These are phyloP conservation scores for Cadophora malorum DNA, from an alignment of 2,329 filamentous ascomycete species.

Conservation along the genomic window DNA sequence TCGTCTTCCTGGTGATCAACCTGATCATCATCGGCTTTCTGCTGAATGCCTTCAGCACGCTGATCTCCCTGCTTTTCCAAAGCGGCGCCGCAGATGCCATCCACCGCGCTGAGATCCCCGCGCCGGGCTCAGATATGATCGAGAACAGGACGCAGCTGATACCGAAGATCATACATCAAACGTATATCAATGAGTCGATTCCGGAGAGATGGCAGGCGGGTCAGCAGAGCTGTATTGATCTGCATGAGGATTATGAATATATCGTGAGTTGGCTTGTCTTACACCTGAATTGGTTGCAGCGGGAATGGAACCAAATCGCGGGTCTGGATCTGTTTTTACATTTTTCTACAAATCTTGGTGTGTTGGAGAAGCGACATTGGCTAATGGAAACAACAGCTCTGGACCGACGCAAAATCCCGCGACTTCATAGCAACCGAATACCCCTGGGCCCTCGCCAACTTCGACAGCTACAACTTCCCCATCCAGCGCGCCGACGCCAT, in stretches of 20 bases:
- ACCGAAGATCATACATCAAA: constrained; percentile 80
- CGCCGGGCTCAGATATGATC: constrained; percentile 65
- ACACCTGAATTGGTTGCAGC: background rate
- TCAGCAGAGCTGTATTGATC: constrained; percentile 69
- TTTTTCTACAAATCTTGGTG: too few species aligned
- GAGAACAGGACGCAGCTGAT: constrained; percentile 65
- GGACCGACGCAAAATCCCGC: constrained; percentile 74
- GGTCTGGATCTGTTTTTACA: background rate
- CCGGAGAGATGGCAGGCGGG: constrained; percentile 70
- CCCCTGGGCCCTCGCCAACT: constrained; percentile 78
- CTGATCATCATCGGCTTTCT: constrained; percentile 68
- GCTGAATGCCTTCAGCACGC: constrained; percentile 71
- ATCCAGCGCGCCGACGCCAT: constrained; percentile 82
- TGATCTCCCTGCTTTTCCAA: constrained; percentile 72
- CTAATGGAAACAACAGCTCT: constrained; percentile 58
- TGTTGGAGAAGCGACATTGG: too few species aligned
- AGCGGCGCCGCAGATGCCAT: constrained; percentile 72
- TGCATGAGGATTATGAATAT: constrained; percentile 77
- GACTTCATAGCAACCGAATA: constrained; percentile 77
- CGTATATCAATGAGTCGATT: constrained; percentile 73
- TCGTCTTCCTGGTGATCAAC: constrained; percentile 58
- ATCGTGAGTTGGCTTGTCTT: constrained; percentile 54
- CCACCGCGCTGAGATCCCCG: constrained; percentile 67
- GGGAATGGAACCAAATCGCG: background rate
- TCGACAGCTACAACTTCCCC: constrained; percentile 74